Percentiles rank a stretch among this genome's conserved stretches.
Conservation (phyloP, 768 basidiomycete genomes). For the Neoboletus brunneissimus region DNA sequence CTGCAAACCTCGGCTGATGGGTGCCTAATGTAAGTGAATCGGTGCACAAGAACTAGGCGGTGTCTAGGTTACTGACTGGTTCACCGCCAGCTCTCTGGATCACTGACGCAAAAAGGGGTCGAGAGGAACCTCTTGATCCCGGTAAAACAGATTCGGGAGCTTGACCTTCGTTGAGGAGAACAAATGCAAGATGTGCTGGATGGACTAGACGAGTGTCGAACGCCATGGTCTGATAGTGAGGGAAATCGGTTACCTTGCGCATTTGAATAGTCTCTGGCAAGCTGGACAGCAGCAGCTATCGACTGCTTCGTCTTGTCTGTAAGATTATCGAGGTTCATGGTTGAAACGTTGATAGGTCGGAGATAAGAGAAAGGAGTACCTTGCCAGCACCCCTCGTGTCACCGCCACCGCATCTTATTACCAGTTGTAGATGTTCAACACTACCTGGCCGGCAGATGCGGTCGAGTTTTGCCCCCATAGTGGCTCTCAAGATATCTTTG, state of each 20-base stretch:
- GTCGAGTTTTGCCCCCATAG: slow-evolving; percentile 86
- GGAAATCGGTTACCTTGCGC: slow-evolving; percentile 56
- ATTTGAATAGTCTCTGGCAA: slow-evolving; percentile 82
- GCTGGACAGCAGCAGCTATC: slow-evolving; percentile 67
- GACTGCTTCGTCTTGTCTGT: slow-evolving; percentile 81
- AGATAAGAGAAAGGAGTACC: neutral
- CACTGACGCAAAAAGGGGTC: slow-evolving; percentile 73
- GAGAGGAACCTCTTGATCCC: slow-evolving; percentile 29
- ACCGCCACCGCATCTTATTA: neutral
- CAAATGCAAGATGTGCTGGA: slow-evolving; percentile 81
- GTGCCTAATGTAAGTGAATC: slow-evolving; percentile 34
- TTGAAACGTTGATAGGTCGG: neutral
- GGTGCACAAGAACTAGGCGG: neutral
- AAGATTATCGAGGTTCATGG: slow-evolving; percentile 61
- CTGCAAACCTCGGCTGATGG: slow-evolving; percentile 70
- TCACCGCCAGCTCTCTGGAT: slow-evolving; percentile 85
- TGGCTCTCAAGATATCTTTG: slow-evolving; percentile 59
- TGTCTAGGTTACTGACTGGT: slow-evolving; percentile 46
- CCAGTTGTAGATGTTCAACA: slow-evolving; percentile 43
- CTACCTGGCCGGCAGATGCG: slow-evolving; percentile 82
- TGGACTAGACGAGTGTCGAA: slow-evolving; percentile 47
- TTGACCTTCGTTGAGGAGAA: slow-evolving; percentile 69
- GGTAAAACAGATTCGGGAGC: slow-evolving; percentile 36
- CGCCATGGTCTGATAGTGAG: neutral
- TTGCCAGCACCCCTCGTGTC: neutral